Conservation (phyloP, 2,329 filamentous ascomycete genomes). For the Aspergillus pseudoglaucus region DNA sequence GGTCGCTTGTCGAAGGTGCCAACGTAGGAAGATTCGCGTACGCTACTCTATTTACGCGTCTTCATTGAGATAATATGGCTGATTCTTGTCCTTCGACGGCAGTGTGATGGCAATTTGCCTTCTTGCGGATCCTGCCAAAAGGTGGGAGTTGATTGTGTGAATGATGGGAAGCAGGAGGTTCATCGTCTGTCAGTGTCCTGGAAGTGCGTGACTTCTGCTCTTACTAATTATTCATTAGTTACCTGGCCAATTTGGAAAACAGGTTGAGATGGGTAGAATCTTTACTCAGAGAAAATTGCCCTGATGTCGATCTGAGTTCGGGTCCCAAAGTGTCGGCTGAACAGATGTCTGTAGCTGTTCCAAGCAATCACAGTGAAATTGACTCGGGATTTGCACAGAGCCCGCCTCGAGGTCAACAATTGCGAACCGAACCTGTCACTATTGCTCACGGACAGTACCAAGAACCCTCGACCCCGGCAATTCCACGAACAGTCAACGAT, state of each 20-base stretch:
- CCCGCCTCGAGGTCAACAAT: background rate
- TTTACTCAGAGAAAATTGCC: slow-evolving; percentile 37
- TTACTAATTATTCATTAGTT: slow-evolving; percentile 13
- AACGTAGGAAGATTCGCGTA: slow-evolving; percentile 47
- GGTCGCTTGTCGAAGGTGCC: slow-evolving; percentile 35
- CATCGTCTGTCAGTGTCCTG: slow-evolving; percentile 34
- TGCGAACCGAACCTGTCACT: background rate
- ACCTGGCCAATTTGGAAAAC: slow-evolving; percentile 35
- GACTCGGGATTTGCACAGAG: background rate
- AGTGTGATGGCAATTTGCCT: slow-evolving; percentile 44
- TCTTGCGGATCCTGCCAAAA: slow-evolving; percentile 41
- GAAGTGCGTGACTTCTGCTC: background rate
- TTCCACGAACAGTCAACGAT: background rate
- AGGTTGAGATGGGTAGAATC: slow-evolving; percentile 44
- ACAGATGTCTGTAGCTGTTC: background rate
- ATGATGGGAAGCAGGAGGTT: slow-evolving; percentile 41
- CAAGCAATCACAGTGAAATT: background rate
- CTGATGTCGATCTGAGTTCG: slow-evolving; percentile 37
- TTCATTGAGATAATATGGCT: background rate
- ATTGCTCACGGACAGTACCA: background rate
- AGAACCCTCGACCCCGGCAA: background rate
- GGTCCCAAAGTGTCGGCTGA: slow-evolving; percentile 10
- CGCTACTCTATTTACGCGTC: slow-evolving; percentile 4
- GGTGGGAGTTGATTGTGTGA: slow-evolving; percentile 36
- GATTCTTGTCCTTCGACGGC: background rate